Base-by-base conservation (phyloP, 2,329 filamentous ascomycete species). In the Xylaria multiplex region DNA sequence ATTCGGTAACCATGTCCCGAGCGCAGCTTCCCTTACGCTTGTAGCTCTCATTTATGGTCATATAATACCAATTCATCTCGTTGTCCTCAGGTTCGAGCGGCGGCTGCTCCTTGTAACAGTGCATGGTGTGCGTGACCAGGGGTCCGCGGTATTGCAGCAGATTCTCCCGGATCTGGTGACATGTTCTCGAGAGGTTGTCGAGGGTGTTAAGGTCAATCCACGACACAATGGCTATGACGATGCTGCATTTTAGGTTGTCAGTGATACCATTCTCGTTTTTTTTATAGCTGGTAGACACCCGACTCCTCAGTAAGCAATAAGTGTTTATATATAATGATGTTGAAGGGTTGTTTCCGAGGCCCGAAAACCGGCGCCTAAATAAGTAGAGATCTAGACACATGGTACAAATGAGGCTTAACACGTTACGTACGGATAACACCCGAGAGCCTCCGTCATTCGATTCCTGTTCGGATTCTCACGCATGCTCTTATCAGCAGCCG, bases 171-270 rank as follows among this genome's bases (percentile, higher is more conserved):
- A 97, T 88, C 75, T 92, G 89, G 58, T 91, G 91, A 77, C 93
- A 97, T 62, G 93, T 93, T 61, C 87, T 88, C 58, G 94, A 92
- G 22, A 98, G 87, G 70, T 90, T 89, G 78, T 97, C 90, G 73
- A 97, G 87, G 14, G 92, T 91, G 78, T 95, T 97, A 57, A 97
- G 86, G 77, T 98, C 95, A 77, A 97, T 88, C 72, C 87, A 86
- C 37, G 88, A 86, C 55, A 92, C 91, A 70, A 97, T 86, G 73
- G 90, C 87, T 70, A 89, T 87, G 72, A 92, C 88, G 76, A 97
- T 88, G 73, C 93, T 97, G 81, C 49, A 59, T 49, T 58, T 57
- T 19, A 27, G 27, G 53, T 45, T 54, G 64, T 71, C 48, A 70
- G 69, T 58, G 16, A 50, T n/a, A 22, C 6, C 48, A 7, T 37